phyloP scores from a whole-genome alignment of 257 asterid species.

The Linderniella brevidens region DNA sequence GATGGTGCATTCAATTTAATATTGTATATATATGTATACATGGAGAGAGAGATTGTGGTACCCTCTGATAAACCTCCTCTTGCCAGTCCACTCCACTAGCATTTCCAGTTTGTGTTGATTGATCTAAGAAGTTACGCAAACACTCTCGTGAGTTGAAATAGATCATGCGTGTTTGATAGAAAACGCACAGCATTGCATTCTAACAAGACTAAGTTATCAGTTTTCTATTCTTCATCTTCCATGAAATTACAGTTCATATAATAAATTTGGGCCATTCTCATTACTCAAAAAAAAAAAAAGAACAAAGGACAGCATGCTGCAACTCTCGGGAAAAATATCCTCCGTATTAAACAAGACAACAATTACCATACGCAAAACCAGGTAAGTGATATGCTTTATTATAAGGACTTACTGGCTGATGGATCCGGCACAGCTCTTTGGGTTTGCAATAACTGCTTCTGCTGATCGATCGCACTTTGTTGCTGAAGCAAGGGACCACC shows the following conservation, averaged over 20 bases:
- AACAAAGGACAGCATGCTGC: no score
- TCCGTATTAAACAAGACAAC: background rate
- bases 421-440: conserved; percentile 61
- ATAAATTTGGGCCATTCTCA: no score
- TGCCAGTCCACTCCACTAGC: conserved; percentile 73
- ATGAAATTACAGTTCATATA: no score
- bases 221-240: no score
- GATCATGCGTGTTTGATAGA: no score
- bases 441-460: conserved; percentile 63
- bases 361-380: background rate
- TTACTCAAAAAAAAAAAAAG: no score
- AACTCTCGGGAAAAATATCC: no score
- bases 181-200: no score
- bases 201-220: no score
- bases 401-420: conserved; percentile 45
- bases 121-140: conserved; percentile 50
- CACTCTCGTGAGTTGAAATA: no score
- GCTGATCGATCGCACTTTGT: conserved; percentile 56
- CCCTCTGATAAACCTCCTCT: conserved; percentile 93
- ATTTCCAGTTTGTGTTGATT: conserved; percentile 71
- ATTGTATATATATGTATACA: background rate
- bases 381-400: conserved; percentile 10
- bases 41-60: conserved; percentile 13
- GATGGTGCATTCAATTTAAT: no score
- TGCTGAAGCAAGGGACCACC: conserved; percentile 71